Evolutionary conservation across 2,329 filamentous ascomycete genomes (phyloP).

Genomic region (Aureobasidium sp.): DNA sequence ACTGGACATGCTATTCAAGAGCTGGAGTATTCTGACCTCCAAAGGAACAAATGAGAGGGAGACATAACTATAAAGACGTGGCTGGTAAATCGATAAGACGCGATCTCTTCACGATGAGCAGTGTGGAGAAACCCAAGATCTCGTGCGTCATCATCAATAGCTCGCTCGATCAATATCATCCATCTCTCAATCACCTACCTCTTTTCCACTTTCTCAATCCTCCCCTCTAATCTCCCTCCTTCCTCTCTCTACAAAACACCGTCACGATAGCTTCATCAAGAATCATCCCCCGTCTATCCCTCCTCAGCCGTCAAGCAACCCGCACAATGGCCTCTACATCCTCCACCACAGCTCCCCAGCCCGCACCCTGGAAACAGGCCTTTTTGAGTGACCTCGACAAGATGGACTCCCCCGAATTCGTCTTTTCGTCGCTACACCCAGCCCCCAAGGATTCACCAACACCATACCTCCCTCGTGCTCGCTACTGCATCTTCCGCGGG

Average conservation of each 20-base stretch:
- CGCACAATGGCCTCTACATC: constrained; percentile 54
- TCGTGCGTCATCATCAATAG: constrained; percentile 18
- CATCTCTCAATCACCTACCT: background rate
- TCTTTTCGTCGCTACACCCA: constrained; percentile 54
- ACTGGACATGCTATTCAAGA: background rate
- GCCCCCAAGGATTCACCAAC: constrained; percentile 45
- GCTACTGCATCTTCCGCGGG: constrained; percentile 87
- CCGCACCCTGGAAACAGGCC: constrained; percentile 58
- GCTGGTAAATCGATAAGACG: background rate
- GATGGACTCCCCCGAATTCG: constrained; percentile 56
- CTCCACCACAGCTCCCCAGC: constrained; percentile 35
- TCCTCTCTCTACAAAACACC: too few relatives aligned
- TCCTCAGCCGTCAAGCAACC: constrained; percentile 36
- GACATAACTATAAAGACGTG: background rate
- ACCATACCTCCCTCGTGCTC: constrained; percentile 61
- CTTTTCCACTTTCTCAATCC: background rate
- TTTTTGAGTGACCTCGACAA: constrained; percentile 57
- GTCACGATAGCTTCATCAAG: constrained; percentile 46
- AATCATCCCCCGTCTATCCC: constrained; percentile 39
- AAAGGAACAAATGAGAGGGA: background rate
- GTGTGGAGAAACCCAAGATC: constrained; percentile 5
- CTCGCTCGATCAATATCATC: constrained; percentile 1
- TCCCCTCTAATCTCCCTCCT: background rate
- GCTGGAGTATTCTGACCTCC: background rate
- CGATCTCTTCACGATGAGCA: background rate